These are phyloP conservation scores for Lactifluus subvellereus DNA, from an alignment of 768 basidiomycete genomes.

Conservation along the genomic window DNA sequence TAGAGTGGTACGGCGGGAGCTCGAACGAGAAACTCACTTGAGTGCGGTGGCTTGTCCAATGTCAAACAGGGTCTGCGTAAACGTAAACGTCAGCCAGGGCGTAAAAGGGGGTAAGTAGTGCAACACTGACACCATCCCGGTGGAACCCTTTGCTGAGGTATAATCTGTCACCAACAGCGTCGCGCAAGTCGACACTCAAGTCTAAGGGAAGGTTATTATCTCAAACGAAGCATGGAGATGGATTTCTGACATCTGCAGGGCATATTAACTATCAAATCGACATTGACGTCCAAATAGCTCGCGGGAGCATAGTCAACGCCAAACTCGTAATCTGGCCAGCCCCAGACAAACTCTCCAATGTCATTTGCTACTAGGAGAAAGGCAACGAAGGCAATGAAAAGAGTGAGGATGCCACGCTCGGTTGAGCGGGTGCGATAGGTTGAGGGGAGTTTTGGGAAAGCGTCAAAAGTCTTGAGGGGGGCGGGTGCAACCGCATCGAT, in stretches of 20 bases:
- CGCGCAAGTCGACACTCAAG: constrained; percentile 82
- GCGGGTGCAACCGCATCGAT: constrained; percentile 29
- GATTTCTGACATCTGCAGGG: constrained; percentile 77
- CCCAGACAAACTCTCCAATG: constrained; percentile 86
- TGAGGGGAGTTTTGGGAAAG: constrained; percentile 36
- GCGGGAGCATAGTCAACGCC: constrained; percentile 64
- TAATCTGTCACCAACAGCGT: constrained; percentile 89
- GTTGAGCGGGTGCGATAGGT: constrained; percentile 33
- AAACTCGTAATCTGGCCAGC: constrained; percentile 88
- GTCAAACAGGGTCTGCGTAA: constrained; percentile 66
- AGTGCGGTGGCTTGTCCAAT: constrained; percentile 72
- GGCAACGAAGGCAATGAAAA: constrained; percentile 59
- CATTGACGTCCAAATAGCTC: constrained; percentile 74
- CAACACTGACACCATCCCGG: constrained; percentile 69
- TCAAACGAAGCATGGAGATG: not conserved
- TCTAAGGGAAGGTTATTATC: constrained; percentile 38
- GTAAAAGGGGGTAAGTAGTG: not conserved
- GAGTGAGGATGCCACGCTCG: constrained; percentile 36
- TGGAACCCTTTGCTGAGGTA: constrained; percentile 74
- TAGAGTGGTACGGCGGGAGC: constrained; percentile 22
- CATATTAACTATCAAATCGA: constrained; percentile 91
- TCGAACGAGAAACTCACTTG: constrained; percentile 33
- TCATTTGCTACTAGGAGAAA: constrained; percentile 81
- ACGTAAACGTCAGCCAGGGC: not conserved
- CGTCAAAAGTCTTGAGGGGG: constrained; percentile 34